phyloP scores from a whole-genome alignment of 106 monocot genomes.

The Amphibolis antarctica region DNA sequence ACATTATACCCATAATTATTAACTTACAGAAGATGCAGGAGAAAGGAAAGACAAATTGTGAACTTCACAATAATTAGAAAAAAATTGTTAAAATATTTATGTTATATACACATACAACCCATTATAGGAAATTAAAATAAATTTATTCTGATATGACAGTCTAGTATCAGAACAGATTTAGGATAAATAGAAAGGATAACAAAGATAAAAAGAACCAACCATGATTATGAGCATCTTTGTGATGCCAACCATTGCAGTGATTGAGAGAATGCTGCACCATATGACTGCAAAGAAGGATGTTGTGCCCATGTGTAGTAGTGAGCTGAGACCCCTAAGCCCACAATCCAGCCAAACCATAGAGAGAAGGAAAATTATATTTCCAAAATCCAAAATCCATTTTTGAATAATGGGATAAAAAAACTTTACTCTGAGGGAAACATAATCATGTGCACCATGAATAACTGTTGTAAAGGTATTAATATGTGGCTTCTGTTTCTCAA shows the following conservation, averaged over 20 bases:
- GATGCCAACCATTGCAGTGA: constrained; percentile 69
- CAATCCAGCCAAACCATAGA: constrained; percentile 70
- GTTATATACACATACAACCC: no score
- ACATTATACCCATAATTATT: no score
- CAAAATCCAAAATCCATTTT: constrained; percentile 39
- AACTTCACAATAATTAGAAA: no score
- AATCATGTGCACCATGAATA: constrained; percentile 20
- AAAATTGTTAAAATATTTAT: no score
- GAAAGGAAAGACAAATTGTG: no score
- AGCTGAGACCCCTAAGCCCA: constrained; percentile 62
- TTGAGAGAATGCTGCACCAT: constrained; percentile 71
- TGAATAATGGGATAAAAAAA: constrained; percentile 41
- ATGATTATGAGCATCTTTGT: constrained; percentile 44
- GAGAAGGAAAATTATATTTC: constrained; percentile 49
- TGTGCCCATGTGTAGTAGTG: constrained; percentile 65
- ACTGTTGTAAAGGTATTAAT: constrained; percentile 17
- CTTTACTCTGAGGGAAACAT: constrained; percentile 27
- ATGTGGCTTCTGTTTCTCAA: constrained; percentile 50
- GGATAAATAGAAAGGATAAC: neutral
- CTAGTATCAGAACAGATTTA: neutral
- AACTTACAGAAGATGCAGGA: no score
- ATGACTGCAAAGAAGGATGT: constrained; percentile 66
- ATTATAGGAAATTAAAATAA: no score
- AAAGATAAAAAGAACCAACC: constrained; percentile 26
- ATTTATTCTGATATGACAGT: neutral